phyloP scores from a whole-genome alignment of 768 basidiomycete species.

The Trametes elegans region DNA sequence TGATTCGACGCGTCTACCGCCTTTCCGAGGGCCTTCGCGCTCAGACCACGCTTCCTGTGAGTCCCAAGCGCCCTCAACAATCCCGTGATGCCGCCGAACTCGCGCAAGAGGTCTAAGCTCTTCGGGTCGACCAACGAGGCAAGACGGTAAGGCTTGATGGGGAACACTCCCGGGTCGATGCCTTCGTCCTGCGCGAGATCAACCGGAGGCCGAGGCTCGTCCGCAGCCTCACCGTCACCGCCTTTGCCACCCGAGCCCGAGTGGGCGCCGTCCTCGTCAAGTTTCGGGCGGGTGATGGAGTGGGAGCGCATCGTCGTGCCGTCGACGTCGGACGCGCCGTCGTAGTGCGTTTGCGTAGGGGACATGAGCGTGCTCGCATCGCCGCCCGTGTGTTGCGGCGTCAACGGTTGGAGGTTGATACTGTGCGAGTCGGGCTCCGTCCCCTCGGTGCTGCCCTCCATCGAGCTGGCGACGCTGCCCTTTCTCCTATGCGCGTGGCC shows the following conservation, averaged over 20 bases:
- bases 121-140: conserved; percentile 92
- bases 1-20: conserved; percentile 5
- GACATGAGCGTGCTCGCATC: conserved; percentile 37
- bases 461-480: conserved; percentile 54
- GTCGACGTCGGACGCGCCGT: conserved; percentile 32
- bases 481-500: conserved; percentile 47
- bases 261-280: conserved; percentile 3
- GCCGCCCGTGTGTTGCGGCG: conserved; percentile 32
- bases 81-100: conserved; percentile 67
- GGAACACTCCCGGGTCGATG: conserved; percentile 69
- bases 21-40: conserved; percentile 13
- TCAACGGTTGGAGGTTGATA: conserved; percentile 23
- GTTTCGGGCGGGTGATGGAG: conserved; percentile 14
- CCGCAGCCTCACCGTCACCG: conserved; percentile 20
- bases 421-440: conserved; percentile 31
- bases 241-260: conserved; percentile 3
- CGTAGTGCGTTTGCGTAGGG: conserved; percentile 38
- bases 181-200: conserved; percentile 41
- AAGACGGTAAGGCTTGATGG: conserved; percentile 67
- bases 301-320: conserved; percentile 22
- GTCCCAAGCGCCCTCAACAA: conserved; percentile 77
- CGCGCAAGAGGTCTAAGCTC: conserved; percentile 58
- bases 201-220: conserved; percentile 29
- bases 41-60: conserved; percentile 47
- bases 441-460: conserved; percentile 50